Evolutionary conservation across 106 monocot species (phyloP).

Genomic region (Dendrobium officinale): DNA sequence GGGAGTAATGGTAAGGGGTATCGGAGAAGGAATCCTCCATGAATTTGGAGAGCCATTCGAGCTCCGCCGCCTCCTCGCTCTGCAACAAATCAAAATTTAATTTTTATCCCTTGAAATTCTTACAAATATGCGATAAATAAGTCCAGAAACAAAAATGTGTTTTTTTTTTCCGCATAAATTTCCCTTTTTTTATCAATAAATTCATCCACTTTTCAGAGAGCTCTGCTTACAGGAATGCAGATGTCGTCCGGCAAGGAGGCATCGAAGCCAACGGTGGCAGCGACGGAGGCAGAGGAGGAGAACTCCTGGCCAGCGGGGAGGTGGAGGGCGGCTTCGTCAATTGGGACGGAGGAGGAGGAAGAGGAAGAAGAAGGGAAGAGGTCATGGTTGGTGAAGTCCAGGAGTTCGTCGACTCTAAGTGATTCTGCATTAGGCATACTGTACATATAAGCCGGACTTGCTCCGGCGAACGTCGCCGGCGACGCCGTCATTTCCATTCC

Average conservation of each 20-base stretch:
- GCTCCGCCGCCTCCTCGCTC: slow-evolving; percentile 23
- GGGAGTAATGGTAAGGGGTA: neutral
- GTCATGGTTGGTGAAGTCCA: slow-evolving; percentile 64
- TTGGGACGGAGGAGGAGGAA: neutral
- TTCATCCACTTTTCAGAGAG: neutral
- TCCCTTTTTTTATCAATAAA: neutral
- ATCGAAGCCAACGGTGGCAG: neutral
- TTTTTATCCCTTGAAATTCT: too few relatives aligned
- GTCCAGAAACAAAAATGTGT: too few relatives aligned
- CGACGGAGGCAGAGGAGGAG: neutral
- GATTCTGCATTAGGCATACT: slow-evolving; percentile 38
- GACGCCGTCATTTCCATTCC: neutral
- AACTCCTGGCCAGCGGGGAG: neutral
- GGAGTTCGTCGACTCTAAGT: slow-evolving; percentile 58
- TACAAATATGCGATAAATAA: too few relatives aligned
- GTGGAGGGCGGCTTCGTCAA: neutral
- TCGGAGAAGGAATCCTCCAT: slow-evolving; percentile 52
- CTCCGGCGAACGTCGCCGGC: neutral
- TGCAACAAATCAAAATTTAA: neutral
- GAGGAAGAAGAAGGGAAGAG: slow-evolving; percentile 23
- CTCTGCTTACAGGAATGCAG: slow-evolving; percentile 60
- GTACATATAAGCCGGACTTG: slow-evolving; percentile 24
- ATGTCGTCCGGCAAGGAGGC: slow-evolving; percentile 55
- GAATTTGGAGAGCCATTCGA: slow-evolving; percentile 61
- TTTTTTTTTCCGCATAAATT: neutral